These are phyloP conservation scores for Pyrrhoderma lamaoense DNA, from an alignment of 1,284 basidiomycete genomes.

Conservation along the genomic window DNA sequence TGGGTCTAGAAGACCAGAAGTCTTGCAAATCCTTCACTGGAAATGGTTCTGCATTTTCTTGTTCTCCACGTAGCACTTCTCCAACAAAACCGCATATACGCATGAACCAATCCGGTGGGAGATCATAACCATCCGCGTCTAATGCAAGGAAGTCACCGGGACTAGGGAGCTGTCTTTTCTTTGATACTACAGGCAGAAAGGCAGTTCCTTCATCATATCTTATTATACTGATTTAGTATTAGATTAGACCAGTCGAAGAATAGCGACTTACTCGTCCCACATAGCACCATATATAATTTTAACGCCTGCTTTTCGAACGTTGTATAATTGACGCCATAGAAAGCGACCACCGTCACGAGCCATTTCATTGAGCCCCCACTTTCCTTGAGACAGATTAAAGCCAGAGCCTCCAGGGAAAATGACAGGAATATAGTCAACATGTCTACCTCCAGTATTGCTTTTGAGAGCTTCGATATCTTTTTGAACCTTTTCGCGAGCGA, in stretches of 20 bases:
- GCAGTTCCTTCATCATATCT: conserved; percentile 72
- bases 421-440: conserved; percentile 68
- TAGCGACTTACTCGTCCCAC: conserved; percentile 58
- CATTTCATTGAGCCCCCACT: conserved; percentile 61
- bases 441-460: conserved; percentile 36
- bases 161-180: conserved; percentile 49
- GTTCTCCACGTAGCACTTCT: conserved; percentile 57
- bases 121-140: conserved; percentile 63
- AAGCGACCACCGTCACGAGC: conserved; percentile 63
- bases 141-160: conserved; percentile 56
- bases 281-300: conserved; percentile 70
- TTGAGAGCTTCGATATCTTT: conserved; percentile 53
- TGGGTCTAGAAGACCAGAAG: conserved; percentile 60
- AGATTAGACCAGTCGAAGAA: too few relatives aligned
- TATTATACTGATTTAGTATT: conserved; percentile 28
- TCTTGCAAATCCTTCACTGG: conserved; percentile 66
- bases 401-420: conserved; percentile 69
- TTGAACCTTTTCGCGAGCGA: conserved; percentile 51
- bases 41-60: conserved; percentile 52
- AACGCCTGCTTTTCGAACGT: conserved; percentile 52
- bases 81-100: conserved; percentile 65
- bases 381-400: conserved; percentile 56
- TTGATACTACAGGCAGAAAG: conserved; percentile 58
- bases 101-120: conserved; percentile 78
- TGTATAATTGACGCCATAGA: conserved; percentile 67